Percentiles rank a stretch among this genome's conserved stretches.
Conservation (phyloP, 306 rosid species). For the Cyamopsis tetragonoloba region DNA sequence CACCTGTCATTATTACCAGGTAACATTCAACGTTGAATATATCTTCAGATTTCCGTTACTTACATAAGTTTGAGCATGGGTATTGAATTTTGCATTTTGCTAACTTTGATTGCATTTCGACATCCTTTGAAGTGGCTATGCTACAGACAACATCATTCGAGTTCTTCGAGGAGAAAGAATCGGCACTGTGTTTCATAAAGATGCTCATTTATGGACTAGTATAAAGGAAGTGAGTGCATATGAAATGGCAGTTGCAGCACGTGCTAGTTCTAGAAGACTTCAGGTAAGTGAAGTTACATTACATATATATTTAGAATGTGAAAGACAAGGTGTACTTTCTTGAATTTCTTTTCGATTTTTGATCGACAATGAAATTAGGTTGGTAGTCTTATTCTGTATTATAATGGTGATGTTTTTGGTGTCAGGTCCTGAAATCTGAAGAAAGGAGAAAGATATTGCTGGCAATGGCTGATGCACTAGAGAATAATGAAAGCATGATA, state of each 20-base stretch:
- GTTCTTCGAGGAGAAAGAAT: conserved; percentile 76
- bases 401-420: conserved; percentile 5
- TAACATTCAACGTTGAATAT: conserved; percentile 10
- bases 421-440: conserved; percentile 48
- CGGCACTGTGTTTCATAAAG: conserved; percentile 85
- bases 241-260: conserved; percentile 79
- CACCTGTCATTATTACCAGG: conserved; percentile 92
- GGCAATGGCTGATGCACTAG: conserved; percentile 66
- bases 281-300: conserved; percentile 35
- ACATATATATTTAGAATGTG: not conserved
- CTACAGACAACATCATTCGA: conserved; percentile 63
- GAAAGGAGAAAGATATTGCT: conserved; percentile 71
- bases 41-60: not conserved
- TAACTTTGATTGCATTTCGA: conserved; percentile 15
- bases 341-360: conserved; percentile 4
- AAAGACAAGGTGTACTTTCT: not conserved
- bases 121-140: conserved; percentile 56
- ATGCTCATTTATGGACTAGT: conserved; percentile 71
- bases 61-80: not conserved
- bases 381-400: not conserved
- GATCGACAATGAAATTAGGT: not conserved
- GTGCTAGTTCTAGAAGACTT: conserved; percentile 63
- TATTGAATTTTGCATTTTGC: not conserved
- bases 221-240: conserved; percentile 64
- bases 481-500: conserved; percentile 53